Evolutionary conservation across 768 basidiomycete species (phyloP), one percentile per base, ranked within the genome.

Genomic region (Naganishia vishniacii): DNA sequence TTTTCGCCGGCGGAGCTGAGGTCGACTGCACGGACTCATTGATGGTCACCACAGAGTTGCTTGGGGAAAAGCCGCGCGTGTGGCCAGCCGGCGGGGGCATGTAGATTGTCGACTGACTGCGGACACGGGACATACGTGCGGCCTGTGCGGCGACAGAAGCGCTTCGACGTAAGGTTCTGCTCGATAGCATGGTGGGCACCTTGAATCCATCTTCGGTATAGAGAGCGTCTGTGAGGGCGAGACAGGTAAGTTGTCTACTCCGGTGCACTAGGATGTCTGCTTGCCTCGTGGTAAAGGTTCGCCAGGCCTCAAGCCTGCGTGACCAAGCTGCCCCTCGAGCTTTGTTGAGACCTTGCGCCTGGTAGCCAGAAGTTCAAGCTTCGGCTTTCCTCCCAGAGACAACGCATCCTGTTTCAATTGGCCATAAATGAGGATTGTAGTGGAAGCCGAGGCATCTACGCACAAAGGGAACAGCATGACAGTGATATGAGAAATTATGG

Each of bases 381-480:
- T 56, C 12, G 53, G 53, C 34, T 26, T 41, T 13, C 53, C 37
- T 5, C 1, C 26, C n/a, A 18, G 11, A 3, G 20, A 20, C 8
- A 18, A 23, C 15, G 37, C 26, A 34, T n/a, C 48, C 5, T n/a
- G 29, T 47, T 72, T 62, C 20, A 61, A 49, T 51, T 75, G 75
- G 1, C 75, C 75, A 56, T 72, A 77, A 1, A 77, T 65, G 16
- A 77, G 46, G 44, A 76, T 65, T 7, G 67, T 73, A 12, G 72
- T 93, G 75, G 79, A 92, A 94, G 71, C 93, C 90, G 67, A 91
- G 4, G 91, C 85, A 89, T 91, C 88, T 92, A 72, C 13, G 41
- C 44, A 2, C n/a, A 45, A 23, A 40, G 26, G 40, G 23, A 64
- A 20, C 42, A 23, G 8, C 32, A 13, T 15, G 23, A 49, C 41